phyloP scores from a whole-genome alignment of 192 early-diverging fungal species.

The Umbelopsis vinacea region DNA sequence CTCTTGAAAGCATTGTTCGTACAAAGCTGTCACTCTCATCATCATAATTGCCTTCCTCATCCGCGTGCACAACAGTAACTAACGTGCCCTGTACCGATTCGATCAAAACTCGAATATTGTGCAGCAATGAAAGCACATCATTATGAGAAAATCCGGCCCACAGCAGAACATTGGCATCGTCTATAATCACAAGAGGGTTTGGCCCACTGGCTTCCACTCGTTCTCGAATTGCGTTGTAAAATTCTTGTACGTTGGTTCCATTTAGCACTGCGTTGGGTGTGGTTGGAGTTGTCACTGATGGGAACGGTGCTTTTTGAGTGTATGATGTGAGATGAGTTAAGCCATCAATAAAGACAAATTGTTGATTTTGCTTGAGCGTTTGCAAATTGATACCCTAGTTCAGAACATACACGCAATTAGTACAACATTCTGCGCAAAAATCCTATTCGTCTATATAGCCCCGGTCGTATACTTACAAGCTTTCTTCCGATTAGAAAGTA shows the following conservation, averaged over 20 bases:
- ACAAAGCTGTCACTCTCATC: slow-evolving; percentile 52
- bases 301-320: slow-evolving; percentile 34
- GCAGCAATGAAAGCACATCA: slow-evolving; percentile 46
- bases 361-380: slow-evolving; percentile 46
- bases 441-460: too few relatives aligned
- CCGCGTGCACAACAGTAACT: slow-evolving; percentile 57
- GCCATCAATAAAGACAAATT: slow-evolving; percentile 60
- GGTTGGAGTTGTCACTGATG: slow-evolving; percentile 31
- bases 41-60: slow-evolving; percentile 51
- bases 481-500: slow-evolving; percentile 62
- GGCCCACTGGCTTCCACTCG: slow-evolving; percentile 22
- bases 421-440: too few relatives aligned
- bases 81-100: slow-evolving; percentile 53
- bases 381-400: slow-evolving; percentile 58
- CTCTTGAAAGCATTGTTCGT: slow-evolving; percentile 48
- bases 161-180: slow-evolving; percentile 56
- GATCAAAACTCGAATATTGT: slow-evolving; percentile 47
- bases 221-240: slow-evolving; percentile 45
- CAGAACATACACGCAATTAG: too few relatives aligned
- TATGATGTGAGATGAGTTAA: slow-evolving; percentile 57
- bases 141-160: slow-evolving; percentile 48
- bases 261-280: slow-evolving; percentile 31
- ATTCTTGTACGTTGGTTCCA: slow-evolving; percentile 34
- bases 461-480: slow-evolving; percentile 41
- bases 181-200: slow-evolving; percentile 52